These are phyloP conservation scores for Achaetomium macrosporum DNA, from an alignment of 2,329 filamentous ascomycete species.

Conservation along the genomic window DNA sequence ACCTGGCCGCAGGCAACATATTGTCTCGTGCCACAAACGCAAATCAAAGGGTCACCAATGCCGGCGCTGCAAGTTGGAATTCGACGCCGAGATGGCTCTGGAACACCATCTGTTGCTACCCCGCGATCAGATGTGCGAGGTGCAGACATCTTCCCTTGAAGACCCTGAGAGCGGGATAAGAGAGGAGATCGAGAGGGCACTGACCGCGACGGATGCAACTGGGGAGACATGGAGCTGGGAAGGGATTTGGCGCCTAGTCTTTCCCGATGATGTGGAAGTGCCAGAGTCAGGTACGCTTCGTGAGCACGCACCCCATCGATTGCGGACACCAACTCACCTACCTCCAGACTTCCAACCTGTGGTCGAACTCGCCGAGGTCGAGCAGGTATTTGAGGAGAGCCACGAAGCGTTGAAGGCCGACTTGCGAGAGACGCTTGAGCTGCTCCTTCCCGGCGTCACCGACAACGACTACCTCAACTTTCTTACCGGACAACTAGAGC, in stretches of 20 bases:
- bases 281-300: slow-evolving; percentile 17
- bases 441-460: slow-evolving; percentile 18
- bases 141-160: neutral
- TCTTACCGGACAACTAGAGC: slow-evolving; percentile 21
- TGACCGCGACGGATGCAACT: neutral
- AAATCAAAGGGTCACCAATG: slow-evolving; percentile 9
- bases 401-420: slow-evolving; percentile 19
- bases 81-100: slow-evolving; percentile 8
- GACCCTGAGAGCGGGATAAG: slow-evolving; percentile 22
- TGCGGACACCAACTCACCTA: neutral
- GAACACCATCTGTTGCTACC: slow-evolving; percentile 19
- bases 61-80: slow-evolving; percentile 16
- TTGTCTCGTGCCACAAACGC: slow-evolving; percentile 14
- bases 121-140: slow-evolving; percentile 22
- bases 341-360: slow-evolving; percentile 19
- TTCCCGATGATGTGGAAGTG: slow-evolving; percentile 16
- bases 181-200: slow-evolving; percentile 1
- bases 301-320: neutral
- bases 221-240: slow-evolving; percentile 18
- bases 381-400: slow-evolving; percentile 20
- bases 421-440: slow-evolving; percentile 20
- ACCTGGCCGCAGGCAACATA: slow-evolving; percentile 17
- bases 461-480: slow-evolving; percentile 21
- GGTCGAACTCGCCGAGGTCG: slow-evolving; percentile 22
- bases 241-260: slow-evolving; percentile 17